Conservation (phyloP, 495 filamentous ascomycete species). For the Letharia columbiana region DNA sequence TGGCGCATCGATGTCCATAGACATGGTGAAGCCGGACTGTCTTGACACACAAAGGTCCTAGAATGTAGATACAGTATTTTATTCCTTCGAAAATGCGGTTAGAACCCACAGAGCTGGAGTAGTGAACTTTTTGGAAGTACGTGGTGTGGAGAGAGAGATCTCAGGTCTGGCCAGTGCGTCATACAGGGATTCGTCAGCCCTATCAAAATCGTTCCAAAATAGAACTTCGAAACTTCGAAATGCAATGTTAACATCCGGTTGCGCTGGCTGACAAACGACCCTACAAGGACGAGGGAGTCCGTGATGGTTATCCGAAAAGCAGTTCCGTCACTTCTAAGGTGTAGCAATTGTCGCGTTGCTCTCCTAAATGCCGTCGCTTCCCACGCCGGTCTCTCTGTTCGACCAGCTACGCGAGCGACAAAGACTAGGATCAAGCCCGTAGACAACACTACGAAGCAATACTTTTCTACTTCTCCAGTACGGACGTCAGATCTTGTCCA, state of each 20-base stretch:
- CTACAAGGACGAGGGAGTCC: neutral
- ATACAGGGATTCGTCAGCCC: slow-evolving; percentile 12
- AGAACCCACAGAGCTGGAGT: neutral
- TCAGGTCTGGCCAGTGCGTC: neutral
- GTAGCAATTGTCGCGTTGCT: slow-evolving; percentile 18
- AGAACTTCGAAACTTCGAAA: neutral
- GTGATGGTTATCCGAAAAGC: neutral
- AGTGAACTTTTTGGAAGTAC: neutral
- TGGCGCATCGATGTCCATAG: slow-evolving; percentile 64
- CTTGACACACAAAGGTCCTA: neutral
- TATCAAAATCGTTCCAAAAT: neutral
- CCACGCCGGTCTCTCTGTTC: slow-evolving; percentile 10
- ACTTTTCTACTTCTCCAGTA: neutral
- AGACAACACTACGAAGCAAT: neutral
- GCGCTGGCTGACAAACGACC: neutral
- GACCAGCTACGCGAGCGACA: neutral
- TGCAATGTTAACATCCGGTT: neutral
- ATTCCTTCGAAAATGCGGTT: neutral
- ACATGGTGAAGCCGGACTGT: slow-evolving; percentile 35
- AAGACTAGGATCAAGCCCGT: neutral
- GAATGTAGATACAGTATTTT: neutral
- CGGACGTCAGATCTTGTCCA: slow-evolving; percentile 8
- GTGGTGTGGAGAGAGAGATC: neutral
- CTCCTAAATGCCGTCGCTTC: slow-evolving; percentile 18
- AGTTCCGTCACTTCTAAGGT: slow-evolving; percentile 3